Percentiles rank a stretch among this genome's conserved stretches.
Conservation (phyloP, 2,329 filamentous ascomycete genomes). For the Colletotrichum cereale region DNA sequence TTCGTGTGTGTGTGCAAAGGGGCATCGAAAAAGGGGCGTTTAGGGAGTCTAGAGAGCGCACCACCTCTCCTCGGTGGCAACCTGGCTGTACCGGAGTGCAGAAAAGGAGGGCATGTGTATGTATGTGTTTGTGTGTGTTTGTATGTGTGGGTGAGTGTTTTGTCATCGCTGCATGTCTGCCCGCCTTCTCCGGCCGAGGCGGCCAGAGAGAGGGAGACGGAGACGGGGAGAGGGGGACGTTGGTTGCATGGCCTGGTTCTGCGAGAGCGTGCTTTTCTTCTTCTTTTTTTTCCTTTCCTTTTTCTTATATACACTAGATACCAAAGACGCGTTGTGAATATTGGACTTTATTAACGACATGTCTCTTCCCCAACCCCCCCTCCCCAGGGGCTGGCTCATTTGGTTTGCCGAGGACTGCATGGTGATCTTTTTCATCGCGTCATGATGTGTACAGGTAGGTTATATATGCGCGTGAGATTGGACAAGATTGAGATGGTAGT, state of each 20-base stretch:
- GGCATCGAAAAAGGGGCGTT: background rate
- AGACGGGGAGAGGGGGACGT: no score
- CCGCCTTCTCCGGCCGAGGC: background rate
- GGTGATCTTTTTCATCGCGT: background rate
- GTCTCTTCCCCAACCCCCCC: no score
- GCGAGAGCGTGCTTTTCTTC: background rate
- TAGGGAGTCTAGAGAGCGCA: slow-evolving; percentile 1
- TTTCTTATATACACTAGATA: no score
- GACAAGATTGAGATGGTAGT: background rate
- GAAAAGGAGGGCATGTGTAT: background rate
- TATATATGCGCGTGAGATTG: background rate
- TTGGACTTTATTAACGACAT: background rate
- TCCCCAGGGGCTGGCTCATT: no score
- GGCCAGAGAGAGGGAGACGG: background rate
- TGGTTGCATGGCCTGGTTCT: no score
- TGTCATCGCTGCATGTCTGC: background rate
- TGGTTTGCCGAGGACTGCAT: background rate
- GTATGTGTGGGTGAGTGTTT: background rate
- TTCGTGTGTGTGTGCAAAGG: background rate
- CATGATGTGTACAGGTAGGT: background rate
- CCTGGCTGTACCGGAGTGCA: background rate
- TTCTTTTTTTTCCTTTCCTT: no score
- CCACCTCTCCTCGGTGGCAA: background rate
- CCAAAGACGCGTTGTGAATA: background rate
- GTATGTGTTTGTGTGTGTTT: background rate